Evolutionary conservation across 768 basidiomycete genomes (phyloP), one percentile per base, ranked within the genome.

Genomic region (Rhizopogon rudus): DNA sequence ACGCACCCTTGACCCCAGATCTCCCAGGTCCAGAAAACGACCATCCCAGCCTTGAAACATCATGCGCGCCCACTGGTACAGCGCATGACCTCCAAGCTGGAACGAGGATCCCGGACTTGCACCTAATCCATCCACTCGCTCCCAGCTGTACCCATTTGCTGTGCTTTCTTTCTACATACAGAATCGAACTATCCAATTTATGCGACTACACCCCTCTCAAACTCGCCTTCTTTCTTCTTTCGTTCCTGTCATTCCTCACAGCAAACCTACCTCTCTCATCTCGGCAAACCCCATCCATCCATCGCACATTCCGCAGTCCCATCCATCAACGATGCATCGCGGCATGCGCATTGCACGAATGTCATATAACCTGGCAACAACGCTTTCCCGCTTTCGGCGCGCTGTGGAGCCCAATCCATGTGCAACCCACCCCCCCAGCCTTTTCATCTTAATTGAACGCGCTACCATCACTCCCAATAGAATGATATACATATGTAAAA

Each of bases 161-260:
- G 46, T 48, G 48, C 14, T 35, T 49, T 49, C 48, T 49, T 37
- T 49, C 33, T 25, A 49, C 16, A 49, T 49, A 49, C 48, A 49
- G 48, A 20, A 49, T 37, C 35, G 14, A 37, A 14, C 13, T 49
- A 49, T 22, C 48, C 48, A 49, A 49, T 20, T 8, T 37, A 20
- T 37, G 48, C 48, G 20, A 49, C 35, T 22, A 20, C 46, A 48
- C 48, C 35, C 35, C 35, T 37, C 35, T 22, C 48, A 49, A 14
- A 22, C 35, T 49, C 8, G 35, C 9, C 35, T 49, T 49, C 35
- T 49, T 37, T 37, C 35, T 37, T 37, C 35, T 37, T 37, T 37
- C 13, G 35, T 35, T 49, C 48, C 33, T 49, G 48, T 37, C n/a
- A 10, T 40, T 16, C n/a, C 40, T 40, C n/a, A 40, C 40, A 49